Conservation (phyloP, 768 basidiomycete species). For the Lactarius evosmus region DNA sequence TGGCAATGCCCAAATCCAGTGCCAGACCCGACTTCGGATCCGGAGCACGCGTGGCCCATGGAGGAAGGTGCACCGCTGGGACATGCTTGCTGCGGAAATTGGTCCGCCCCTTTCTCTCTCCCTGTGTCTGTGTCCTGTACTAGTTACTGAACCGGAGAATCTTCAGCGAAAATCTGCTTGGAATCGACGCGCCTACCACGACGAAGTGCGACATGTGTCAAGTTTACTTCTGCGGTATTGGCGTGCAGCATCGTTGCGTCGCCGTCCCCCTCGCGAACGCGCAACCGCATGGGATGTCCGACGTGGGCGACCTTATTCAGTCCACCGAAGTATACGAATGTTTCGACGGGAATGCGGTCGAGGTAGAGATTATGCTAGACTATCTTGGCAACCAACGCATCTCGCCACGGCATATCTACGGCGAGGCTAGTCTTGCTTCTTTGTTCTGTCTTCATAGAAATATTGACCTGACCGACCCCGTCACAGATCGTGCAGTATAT, state of each 20-base stretch:
- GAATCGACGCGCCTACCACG: constrained; percentile 69
- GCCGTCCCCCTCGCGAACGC: constrained; percentile 56
- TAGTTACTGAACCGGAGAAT: constrained; percentile 5
- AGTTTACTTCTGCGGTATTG: constrained; percentile 79
- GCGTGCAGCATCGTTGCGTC: constrained; percentile 68
- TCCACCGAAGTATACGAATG: constrained; percentile 74
- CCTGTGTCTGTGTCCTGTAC: not conserved
- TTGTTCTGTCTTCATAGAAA: constrained; percentile 27
- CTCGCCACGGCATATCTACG: constrained; percentile 70
- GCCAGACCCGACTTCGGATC: constrained; percentile 62
- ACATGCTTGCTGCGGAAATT: constrained; percentile 78
- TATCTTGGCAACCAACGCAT: constrained; percentile 63
- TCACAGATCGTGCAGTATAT: constrained; percentile 60
- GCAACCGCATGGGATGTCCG: constrained; percentile 65
- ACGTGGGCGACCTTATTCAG: constrained; percentile 72
- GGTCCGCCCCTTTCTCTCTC: constrained; percentile 42
- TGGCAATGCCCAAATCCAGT: constrained; percentile 84
- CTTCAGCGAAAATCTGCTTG: constrained; percentile 69
- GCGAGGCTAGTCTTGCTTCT: constrained; percentile 47
- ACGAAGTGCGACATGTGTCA: constrained; percentile 82
- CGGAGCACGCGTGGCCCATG: constrained; percentile 70
- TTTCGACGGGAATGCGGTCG: constrained; percentile 72
- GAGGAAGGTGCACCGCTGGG: constrained; percentile 79
- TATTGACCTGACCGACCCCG: not conserved
- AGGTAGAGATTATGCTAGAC: constrained; percentile 83